Evolutionary conservation across 2,329 filamentous ascomycete genomes (phyloP), one percentile per base, ranked within the genome.

Genomic region (Sphaerulina musiva): DNA sequence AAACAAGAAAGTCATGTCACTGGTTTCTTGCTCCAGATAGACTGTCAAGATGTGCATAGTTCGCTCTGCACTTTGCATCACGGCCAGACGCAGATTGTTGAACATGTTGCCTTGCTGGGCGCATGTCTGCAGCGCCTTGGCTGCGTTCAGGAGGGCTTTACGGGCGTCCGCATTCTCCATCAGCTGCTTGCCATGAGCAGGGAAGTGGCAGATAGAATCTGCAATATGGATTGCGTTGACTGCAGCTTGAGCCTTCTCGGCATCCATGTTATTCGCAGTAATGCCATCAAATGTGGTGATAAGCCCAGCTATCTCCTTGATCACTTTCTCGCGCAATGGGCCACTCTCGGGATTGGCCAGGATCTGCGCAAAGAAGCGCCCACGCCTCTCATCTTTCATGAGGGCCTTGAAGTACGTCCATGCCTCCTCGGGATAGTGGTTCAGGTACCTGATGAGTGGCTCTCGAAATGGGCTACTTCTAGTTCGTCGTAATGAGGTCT

Each of bases 401-500:
- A 85, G 88, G 23, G 80, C 80, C n/a, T 86, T 77, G 59, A 97
- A 85, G 65, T 90, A 86, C 1, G 78, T 73, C 85, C 90, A 95
- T 4, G 91, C 83, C 65, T 98, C 91, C 59, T 87, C 86, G 0
- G 93, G 85, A 67, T 97, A 98, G 55, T 90, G 83, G 70, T 95
- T 95, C 58, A 99, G 80, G 68, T 95, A 98, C 66, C 89, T 89
- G 70, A 95, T 90, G 17, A 98, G 79, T 0, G 93, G 92, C 55
- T 85, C 82, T 43, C 95, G 81, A 78, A 98, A 97, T 0, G 92
- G 92, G 65, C 91, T 97, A 63, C 88, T 85, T 46, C 91, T 86
- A 1, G 93, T 98, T 56, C 93, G 78, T 32, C 93, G 82, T 39
- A 98, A 76, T 60, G 86, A 87, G 50, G 86, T 82, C 70, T 99